Base-by-base conservation (phyloP, 352 stramenopile genomes). In the Phytophthora melonis region DNA sequence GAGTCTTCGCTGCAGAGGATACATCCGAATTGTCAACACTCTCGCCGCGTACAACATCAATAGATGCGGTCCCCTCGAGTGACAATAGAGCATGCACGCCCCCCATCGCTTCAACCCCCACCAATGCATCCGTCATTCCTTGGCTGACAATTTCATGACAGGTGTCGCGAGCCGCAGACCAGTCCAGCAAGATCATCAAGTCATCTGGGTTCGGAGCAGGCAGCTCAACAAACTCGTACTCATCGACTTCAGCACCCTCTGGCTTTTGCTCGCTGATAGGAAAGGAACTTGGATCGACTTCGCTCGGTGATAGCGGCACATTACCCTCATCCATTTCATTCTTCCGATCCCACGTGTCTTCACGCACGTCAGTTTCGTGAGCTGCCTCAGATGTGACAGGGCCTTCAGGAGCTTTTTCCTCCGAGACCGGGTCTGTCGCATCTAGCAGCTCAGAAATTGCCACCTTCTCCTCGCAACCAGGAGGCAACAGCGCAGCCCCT, bases 71-170 rank as follows among this genome's bases (percentile, higher is more conserved):
- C 13, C 53, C 21, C 23, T 62, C 61, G 25, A 4, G 18, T 8
- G 56, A 43, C 32, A 74, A 27, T 7, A 64, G 13, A 14, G 21
- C 58, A 52, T 58, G 54, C n/a, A 78, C 11, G 16, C 34, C 41
- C 13, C 61, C 56, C 25, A 72, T 55, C 19, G 62, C 62, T 36
- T 79, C 62, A 52, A 72, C 39, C 49, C 66, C 57, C 68, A 21
- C 16, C 19, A 79, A 57, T 27, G 72, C 72, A 66, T 66, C 57
- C 62, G 67, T 5, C 13, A 79, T 72, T 52, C 67, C 72, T 25
- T 58, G 57, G 43, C n/a, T 57, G 32, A 39, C 27, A 19, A 72
- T 47, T 4, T 70, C 23, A 6, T 75, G 32, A 32, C 62, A 72
- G 36, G 32, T 43, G 21, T 58, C 54, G 11, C 56, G 63, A 61